These are phyloP conservation scores for Colletotrichum sp. DNA, from an alignment of 2,329 filamentous ascomycete species.

Conservation along the genomic window DNA sequence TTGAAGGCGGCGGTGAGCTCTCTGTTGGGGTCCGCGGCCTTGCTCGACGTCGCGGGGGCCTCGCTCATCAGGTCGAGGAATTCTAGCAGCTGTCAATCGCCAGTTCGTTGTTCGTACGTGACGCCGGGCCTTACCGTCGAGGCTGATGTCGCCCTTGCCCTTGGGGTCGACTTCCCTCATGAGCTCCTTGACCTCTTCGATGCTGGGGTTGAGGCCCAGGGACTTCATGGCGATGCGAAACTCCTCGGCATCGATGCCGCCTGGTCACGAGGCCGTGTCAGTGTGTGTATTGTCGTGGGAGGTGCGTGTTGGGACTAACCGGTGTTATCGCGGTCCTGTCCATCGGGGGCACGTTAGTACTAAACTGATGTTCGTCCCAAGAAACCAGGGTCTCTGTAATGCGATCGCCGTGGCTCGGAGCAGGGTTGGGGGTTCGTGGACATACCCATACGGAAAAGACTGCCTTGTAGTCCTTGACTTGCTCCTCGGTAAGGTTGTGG, in stretches of 20 bases:
- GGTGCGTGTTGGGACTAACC: conserved; percentile 9
- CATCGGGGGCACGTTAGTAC: conserved; percentile 1
- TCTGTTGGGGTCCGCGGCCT: conserved; percentile 16
- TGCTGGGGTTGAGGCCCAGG: conserved; percentile 23
- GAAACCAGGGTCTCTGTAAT: neutral
- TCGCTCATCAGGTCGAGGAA: conserved; percentile 24
- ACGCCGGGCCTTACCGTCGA: conserved; percentile 4
- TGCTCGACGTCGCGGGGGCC: conserved; percentile 19
- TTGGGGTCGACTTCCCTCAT: conserved; percentile 24
- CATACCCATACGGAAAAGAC: conserved; percentile 24
- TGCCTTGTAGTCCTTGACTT: conserved; percentile 21
- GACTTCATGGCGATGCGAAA: conserved; percentile 25
- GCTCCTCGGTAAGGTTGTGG: conserved; percentile 22
- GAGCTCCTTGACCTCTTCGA: conserved; percentile 24
- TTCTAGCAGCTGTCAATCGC: neutral
- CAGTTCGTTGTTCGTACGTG: neutral
- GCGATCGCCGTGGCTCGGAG: neutral
- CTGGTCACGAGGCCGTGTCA: conserved; percentile 3
- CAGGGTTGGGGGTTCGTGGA: neutral
- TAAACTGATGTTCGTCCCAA: conserved; percentile 13
- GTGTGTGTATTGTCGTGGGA: neutral
- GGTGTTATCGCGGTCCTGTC: conserved; percentile 24
- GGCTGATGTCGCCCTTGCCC: conserved; percentile 22
- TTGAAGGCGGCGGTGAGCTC: conserved; percentile 24
- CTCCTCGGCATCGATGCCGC: conserved; percentile 22